phyloP scores from a whole-genome alignment of 352 stramenopile genomes.

The Phytophthora pistaciae region DNA sequence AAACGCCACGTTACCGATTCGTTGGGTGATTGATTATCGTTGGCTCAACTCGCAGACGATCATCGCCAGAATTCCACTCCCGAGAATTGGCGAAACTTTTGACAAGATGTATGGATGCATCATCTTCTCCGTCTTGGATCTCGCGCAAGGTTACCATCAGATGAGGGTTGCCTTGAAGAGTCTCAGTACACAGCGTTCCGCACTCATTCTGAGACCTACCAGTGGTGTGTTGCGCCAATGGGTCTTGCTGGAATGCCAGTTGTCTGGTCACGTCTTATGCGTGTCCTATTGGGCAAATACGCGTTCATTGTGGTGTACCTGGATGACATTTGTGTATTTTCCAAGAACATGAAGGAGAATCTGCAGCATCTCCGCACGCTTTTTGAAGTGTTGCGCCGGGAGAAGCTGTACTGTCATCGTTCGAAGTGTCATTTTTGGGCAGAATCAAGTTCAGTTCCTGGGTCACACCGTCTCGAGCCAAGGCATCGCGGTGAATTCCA shows the following conservation, averaged over 20 bases:
- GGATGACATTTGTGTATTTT: conserved; percentile 52
- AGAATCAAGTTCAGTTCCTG: neutral
- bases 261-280: too few species aligned
- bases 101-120: conserved; percentile 17
- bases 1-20: conserved; percentile 16
- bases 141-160: conserved; percentile 46
- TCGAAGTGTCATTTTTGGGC: neutral
- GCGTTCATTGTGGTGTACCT: conserved; percentile 50
- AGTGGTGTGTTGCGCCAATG: conserved; percentile 57
- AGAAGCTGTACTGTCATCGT: neutral
- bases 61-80: conserved; percentile 27
- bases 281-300: conserved; percentile 34
- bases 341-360: conserved; percentile 15
- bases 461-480: neutral
- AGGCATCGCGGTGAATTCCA: neutral
- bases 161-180: conserved; percentile 19
- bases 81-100: conserved; percentile 24
- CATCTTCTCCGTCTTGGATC: conserved; percentile 36
- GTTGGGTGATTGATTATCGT: conserved; percentile 30
- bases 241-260: conserved; percentile 45
- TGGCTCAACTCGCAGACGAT: conserved; percentile 14
- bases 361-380: conserved; percentile 25
- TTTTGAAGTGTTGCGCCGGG: neutral
- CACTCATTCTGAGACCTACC: conserved; percentile 44
- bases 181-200: conserved; percentile 44